phyloP scores from a whole-genome alignment of 2,329 filamentous ascomycete genomes.

The Cordyceps javanica region DNA sequence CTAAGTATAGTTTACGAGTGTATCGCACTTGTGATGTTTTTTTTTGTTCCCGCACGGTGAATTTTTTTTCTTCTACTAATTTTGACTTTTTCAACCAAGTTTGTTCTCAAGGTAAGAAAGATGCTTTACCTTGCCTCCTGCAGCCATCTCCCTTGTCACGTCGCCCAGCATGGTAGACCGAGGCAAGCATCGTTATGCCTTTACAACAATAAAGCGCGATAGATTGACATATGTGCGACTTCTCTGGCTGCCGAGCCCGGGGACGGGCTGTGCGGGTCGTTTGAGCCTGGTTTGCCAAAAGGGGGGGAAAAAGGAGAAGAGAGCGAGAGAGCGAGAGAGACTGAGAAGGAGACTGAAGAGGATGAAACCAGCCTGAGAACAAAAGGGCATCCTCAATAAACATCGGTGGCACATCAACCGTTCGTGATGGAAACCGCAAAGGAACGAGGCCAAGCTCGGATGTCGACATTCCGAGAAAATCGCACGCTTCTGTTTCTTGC shows the following conservation, averaged over 20 bases:
- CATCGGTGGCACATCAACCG: not conserved
- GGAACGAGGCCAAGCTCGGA: not conserved
- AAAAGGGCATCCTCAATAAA: not conserved
- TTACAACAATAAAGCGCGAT: not conserved
- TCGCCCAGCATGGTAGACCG: not conserved
- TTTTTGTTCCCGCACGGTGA: not conserved
- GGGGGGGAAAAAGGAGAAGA: not conserved
- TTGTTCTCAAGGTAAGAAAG: not conserved
- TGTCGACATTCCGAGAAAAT: not conserved
- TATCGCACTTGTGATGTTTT: not conserved
- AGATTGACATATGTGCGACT: not conserved
- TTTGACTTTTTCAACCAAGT: not conserved
- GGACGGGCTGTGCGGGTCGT: not conserved
- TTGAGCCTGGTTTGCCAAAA: not conserved
- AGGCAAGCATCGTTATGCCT: not conserved
- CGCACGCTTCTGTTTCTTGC: not conserved
- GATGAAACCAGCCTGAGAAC: constrained; percentile 4
- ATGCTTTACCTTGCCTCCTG: not conserved
- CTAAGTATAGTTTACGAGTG: not conserved
- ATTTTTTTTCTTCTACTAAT: not conserved
- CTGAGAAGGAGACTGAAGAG: too few relatives aligned
- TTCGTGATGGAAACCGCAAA: not conserved
- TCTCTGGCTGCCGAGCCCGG: not conserved
- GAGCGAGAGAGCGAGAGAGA: too few relatives aligned
- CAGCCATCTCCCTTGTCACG: not conserved